Conservation (phyloP, 176 grass and related monocot species). For the Metroxylon sagu region DNA sequence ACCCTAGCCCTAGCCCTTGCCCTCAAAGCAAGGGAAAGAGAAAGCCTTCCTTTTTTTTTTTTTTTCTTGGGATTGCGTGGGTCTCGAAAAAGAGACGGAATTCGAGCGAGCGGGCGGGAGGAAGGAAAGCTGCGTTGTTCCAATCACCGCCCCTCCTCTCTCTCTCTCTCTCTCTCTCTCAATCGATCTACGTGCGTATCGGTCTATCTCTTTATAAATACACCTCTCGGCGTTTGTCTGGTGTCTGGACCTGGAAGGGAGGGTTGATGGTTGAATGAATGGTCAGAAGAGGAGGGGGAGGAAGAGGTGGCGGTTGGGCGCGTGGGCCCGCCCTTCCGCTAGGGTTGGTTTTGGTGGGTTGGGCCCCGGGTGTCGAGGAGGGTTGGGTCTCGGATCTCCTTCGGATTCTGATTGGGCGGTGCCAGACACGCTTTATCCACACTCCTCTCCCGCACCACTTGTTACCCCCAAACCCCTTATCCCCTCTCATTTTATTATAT, state of each 20-base stretch:
- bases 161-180: slow-evolving; percentile 14
- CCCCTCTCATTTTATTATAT: no score
- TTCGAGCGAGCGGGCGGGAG: background rate
- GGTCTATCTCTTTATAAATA: no score
- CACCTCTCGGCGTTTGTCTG: no score
- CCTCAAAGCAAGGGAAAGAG: background rate
- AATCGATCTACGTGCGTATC: background rate
- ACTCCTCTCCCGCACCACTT: background rate
- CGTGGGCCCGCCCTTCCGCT: background rate
- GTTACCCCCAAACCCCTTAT: no score
- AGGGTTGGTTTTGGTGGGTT: background rate
- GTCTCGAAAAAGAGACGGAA: background rate
- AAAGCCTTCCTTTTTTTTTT: background rate
- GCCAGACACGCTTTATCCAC: slow-evolving; percentile 39
- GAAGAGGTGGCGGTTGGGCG: no score
- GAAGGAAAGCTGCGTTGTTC: slow-evolving; percentile 5
- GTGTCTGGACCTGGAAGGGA: background rate
- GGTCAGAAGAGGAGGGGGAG: no score
- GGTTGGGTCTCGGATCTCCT: background rate
- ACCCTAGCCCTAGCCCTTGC: slow-evolving; percentile 1
- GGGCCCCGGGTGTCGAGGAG: slow-evolving; percentile 12
- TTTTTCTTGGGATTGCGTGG: background rate
- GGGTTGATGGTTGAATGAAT: background rate
- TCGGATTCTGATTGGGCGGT: slow-evolving; percentile 47
- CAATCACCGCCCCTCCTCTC: no score